These are phyloP conservation scores for Nigrograna mackinnonii DNA, from an alignment of 2,329 filamentous ascomycete genomes.

Conservation along the genomic window DNA sequence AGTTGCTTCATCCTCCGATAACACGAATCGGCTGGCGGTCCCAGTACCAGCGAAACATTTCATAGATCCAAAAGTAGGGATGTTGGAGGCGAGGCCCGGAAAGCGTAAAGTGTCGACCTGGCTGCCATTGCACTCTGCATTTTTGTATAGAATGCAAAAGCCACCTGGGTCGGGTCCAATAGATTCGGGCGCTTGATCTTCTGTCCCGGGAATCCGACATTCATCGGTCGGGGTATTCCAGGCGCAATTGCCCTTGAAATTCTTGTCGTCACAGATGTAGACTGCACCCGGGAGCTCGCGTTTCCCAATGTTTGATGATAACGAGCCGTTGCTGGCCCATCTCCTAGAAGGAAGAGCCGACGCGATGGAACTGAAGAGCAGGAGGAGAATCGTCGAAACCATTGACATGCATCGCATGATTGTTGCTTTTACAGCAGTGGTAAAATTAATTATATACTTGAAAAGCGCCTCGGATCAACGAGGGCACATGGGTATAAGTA, in stretches of 20 bases:
- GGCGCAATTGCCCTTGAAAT: slow-evolving; percentile 32
- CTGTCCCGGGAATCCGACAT: slow-evolving; percentile 30
- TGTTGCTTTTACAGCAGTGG: too few species aligned
- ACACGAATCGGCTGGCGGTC: background rate
- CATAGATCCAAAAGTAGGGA: slow-evolving; percentile 28
- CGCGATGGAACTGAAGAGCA: background rate
- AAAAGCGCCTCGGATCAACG: too few species aligned
- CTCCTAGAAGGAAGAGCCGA: background rate
- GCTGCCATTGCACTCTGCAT: slow-evolving; percentile 21
- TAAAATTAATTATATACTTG: too few species aligned
- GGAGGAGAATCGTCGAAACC: background rate
- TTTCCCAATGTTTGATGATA: background rate
- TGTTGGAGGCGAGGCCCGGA: slow-evolving; percentile 19
- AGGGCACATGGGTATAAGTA: too few species aligned
- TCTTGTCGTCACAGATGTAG: slow-evolving; percentile 30
- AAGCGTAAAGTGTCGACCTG: slow-evolving; percentile 23
- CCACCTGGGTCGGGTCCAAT: slow-evolving; percentile 36
- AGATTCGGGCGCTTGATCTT: slow-evolving; percentile 19
- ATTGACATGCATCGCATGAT: too few species aligned
- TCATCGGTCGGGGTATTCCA: slow-evolving; percentile 21
- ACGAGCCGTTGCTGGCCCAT: too few species aligned
- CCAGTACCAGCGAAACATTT: slow-evolving; percentile 20
- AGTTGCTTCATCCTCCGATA: background rate
- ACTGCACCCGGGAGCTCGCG: slow-evolving; percentile 40
- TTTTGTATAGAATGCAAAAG: slow-evolving; percentile 27